Base-by-base conservation (phyloP, 2,329 filamentous ascomycete species). In the Colletotrichum tanaceti region DNA sequence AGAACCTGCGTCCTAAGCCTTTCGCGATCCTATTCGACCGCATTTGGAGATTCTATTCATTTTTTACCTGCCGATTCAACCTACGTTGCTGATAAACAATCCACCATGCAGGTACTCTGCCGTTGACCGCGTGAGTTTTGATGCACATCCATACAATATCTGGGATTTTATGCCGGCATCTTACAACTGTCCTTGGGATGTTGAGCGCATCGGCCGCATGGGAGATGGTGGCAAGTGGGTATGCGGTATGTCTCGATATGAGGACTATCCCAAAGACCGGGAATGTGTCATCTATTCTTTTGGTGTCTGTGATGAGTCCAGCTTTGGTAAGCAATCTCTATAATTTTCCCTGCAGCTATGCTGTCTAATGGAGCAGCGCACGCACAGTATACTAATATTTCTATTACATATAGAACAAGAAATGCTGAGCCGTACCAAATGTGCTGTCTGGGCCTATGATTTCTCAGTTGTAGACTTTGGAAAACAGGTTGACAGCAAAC, bases 181-280 rank as follows among this genome's bases (percentile, higher is more conserved):
- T 0, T 81, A 78, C 70, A 75, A 73, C 32, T 81, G 79, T 70
- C 80, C 80, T 1, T 75, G 78, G 64, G 79, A 81, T 39, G 74
- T 81, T 4, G 76, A 80, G 65, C 75, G 80, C 5, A 73, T 82
- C 1, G 80, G 80, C 1, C 71, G 74, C 3, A 68, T 79, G 1
- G 80, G 80, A 35, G 79, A 81, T 38, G 80, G 80, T 18, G 80
- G 80, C 10, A 81, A 81, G 68, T 80, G 78, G 77, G 75, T 81
- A 6, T 82, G 79, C 71, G 80, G 79, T 20, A 79, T 81, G 76
- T 75, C 73, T 3, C 70, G 73, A 18, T 79, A 77, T 68, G 77
- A 77, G 63, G 66, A 66, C 9, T 67, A 72, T 53, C 64, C 68
- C 6, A 58, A 58, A n/a, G 70, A 58, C n/a, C 54, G 49, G 35